These are phyloP conservation scores for Eutrema heterophyllum DNA, from an alignment of 345 rosid genomes.

Conservation along the genomic window DNA sequence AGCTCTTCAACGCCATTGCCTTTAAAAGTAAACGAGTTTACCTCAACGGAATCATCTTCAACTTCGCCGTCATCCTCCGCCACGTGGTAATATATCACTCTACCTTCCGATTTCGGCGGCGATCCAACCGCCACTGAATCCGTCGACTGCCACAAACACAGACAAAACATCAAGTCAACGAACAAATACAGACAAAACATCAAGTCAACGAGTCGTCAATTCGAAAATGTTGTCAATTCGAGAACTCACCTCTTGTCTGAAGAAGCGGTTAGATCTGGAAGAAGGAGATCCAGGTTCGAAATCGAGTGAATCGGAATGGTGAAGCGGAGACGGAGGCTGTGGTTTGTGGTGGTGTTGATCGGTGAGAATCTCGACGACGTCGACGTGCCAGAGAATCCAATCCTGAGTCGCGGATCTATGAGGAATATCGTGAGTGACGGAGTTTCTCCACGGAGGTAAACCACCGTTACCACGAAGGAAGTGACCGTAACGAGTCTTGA, in stretches of 20 bases:
- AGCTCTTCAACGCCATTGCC: slow-evolving; percentile 75
- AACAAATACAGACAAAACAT: background rate
- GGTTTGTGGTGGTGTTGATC: background rate
- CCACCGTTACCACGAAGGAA: slow-evolving; percentile 74
- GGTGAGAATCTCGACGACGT: slow-evolving; percentile 45
- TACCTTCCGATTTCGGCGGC: slow-evolving; percentile 76
- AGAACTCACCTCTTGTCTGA: slow-evolving; percentile 62
- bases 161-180: too few relatives aligned
- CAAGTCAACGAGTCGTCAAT: slow-evolving; percentile 14
- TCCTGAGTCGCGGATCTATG: slow-evolving; percentile 55
- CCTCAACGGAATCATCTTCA: slow-evolving; percentile 55
- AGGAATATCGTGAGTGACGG: slow-evolving; percentile 79
- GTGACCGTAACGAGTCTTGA: slow-evolving; percentile 59
- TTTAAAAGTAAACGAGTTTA: slow-evolving; percentile 57
- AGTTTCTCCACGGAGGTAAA: slow-evolving; percentile 78
- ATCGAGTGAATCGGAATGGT: slow-evolving; percentile 54
- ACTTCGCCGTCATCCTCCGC: slow-evolving; percentile 63
- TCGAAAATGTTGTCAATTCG: background rate
- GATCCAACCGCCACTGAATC: slow-evolving; percentile 53
- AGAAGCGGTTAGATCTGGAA: slow-evolving; percentile 38
- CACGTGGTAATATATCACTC: slow-evolving; percentile 77
- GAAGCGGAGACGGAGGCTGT: slow-evolving; percentile 29
- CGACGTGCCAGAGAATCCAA: slow-evolving; percentile 79
- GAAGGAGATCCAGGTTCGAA: slow-evolving; percentile 48
- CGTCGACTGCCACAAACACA: slow-evolving; percentile 44